A percentile compares a stretch with the other conserved stretches of the same genome.
phyloP scores from a whole-genome alignment of 1,284 basidiomycete genomes.

The Sanghuangporus baumii region DNA sequence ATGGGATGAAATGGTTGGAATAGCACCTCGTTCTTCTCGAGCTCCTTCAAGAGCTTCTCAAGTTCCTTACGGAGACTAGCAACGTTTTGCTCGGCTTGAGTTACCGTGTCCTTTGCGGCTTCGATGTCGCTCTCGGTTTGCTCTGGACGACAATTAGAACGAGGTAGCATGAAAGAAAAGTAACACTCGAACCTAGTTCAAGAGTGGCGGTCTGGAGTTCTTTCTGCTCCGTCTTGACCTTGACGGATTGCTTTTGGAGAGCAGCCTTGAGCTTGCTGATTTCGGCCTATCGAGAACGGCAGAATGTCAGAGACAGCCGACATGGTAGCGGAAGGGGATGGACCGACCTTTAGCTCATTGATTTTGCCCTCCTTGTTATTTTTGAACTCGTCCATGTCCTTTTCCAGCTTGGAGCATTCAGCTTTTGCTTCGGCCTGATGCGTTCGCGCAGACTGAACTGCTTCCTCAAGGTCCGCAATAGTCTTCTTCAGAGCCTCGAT shows the following conservation, averaged over 20 bases:
- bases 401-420: constrained; percentile 84
- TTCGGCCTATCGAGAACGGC: constrained; percentile 6
- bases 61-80: constrained; percentile 62
- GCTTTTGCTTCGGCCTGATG: constrained; percentile 74
- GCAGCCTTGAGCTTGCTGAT: constrained; percentile 65
- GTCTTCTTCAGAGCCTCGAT: constrained; percentile 69
- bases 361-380: constrained; percentile 98
- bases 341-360: constrained; percentile 80
- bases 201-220: constrained; percentile 84
- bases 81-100: constrained; percentile 55
- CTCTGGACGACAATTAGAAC: constrained; percentile 40
- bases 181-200: constrained; percentile 63
- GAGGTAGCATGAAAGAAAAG: background rate
- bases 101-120: constrained; percentile 50
- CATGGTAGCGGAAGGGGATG: background rate
- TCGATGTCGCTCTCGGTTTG: constrained; percentile 82
- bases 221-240: constrained; percentile 84
- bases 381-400: constrained; percentile 98
- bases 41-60: constrained; percentile 48
- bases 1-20: background rate
- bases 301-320: background rate
- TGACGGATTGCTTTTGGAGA: constrained; percentile 74
- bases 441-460: constrained; percentile 62
- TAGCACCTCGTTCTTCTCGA: constrained; percentile 49
- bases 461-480: constrained; percentile 62